Conservation (phyloP, 371 early-diverging fungal genomes). For the Cokeromyces recurvatus region DNA sequence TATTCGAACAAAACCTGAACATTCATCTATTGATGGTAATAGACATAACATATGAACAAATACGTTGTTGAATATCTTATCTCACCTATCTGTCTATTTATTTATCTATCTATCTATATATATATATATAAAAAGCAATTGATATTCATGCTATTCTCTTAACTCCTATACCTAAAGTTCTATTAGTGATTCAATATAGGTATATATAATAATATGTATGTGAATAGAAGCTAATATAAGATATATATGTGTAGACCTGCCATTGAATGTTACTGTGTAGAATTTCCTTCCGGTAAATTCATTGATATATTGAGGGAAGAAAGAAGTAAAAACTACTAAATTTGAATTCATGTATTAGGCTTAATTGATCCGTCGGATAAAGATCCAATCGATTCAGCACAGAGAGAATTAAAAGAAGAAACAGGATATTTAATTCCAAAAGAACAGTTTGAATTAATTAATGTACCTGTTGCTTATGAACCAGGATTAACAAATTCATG, state of each 20-base stretch:
- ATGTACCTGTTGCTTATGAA: slow-evolving; percentile 47
- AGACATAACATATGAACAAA: too few species aligned
- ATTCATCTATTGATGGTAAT: slow-evolving; percentile 28
- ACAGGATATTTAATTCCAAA: slow-evolving; percentile 41
- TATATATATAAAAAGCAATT: slow-evolving; percentile 35
- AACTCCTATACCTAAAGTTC: slow-evolving; percentile 36
- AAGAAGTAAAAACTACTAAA: neutral
- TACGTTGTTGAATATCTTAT: too few species aligned
- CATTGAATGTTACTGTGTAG: slow-evolving; percentile 47
- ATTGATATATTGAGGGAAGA: too few species aligned
- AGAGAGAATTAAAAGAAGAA: slow-evolving; percentile 59
- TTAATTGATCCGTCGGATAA: slow-evolving; percentile 50
- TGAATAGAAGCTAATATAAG: too few species aligned
- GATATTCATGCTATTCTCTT: slow-evolving; percentile 46
- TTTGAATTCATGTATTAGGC: slow-evolving; percentile 15
- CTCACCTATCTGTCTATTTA: neutral
- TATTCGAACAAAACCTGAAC: slow-evolving; percentile 19
- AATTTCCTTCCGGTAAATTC: slow-evolving; percentile 63
- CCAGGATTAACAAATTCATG: slow-evolving; percentile 58
- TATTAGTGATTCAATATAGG: slow-evolving; percentile 58
- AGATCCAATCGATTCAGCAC: slow-evolving; percentile 37
- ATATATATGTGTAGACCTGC: slow-evolving; percentile 40
- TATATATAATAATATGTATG: neutral
- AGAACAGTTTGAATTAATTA: slow-evolving; percentile 1
- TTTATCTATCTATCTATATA: too few species aligned